Percentiles rank a stretch among this genome's conserved stretches.
phyloP scores from a whole-genome alignment of 805 yeast species.

The Kodamaea neixiangensis region DNA sequence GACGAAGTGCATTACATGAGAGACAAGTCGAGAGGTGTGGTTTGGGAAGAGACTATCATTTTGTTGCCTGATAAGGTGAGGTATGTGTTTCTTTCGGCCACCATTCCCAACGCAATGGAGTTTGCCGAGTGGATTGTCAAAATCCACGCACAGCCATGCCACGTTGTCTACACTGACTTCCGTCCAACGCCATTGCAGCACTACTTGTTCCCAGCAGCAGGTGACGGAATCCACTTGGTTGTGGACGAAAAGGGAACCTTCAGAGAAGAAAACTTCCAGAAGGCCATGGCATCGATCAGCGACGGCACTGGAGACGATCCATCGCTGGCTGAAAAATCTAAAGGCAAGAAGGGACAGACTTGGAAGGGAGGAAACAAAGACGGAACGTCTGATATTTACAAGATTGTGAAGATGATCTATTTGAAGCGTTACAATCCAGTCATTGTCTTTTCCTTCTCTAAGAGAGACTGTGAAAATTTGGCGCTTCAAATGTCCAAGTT shows the following conservation, averaged over 20 bases:
- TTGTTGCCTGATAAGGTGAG: conserved; percentile 94
- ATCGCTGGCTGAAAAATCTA: conserved; percentile 53
- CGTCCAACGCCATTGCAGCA: conserved; percentile 99
- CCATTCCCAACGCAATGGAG: conserved; percentile 97
- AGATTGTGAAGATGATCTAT: conserved; percentile 98
- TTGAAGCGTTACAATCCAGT: conserved; percentile 95
- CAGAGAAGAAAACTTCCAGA: conserved; percentile 96
- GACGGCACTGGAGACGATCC: conserved; percentile 86
- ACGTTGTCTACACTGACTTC: conserved; percentile 97
- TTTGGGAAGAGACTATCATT: conserved; percentile 98
- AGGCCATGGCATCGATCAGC: conserved; percentile 93
- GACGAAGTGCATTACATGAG: conserved; percentile 99
- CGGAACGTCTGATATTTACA: conserved; percentile 83
- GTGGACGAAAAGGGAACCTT: conserved; percentile 96
- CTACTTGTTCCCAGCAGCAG: conserved; percentile 96
- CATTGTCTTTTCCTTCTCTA: conserved; percentile 96
- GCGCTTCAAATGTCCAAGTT: conserved; percentile 95
- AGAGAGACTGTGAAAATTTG: conserved; percentile 92
- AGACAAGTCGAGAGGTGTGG: conserved; percentile 97
- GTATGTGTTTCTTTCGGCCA: conserved; percentile 90
- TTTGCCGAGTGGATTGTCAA: conserved; percentile 98
- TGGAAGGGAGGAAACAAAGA: conserved; percentile 84
- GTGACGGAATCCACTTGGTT: conserved; percentile 95
- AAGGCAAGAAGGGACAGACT: conserved; percentile 76
- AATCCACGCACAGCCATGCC: conserved; percentile 95